phyloP scores from a whole-genome alignment of 306 rosid genomes.

The Vachellia pachyceras region DNA sequence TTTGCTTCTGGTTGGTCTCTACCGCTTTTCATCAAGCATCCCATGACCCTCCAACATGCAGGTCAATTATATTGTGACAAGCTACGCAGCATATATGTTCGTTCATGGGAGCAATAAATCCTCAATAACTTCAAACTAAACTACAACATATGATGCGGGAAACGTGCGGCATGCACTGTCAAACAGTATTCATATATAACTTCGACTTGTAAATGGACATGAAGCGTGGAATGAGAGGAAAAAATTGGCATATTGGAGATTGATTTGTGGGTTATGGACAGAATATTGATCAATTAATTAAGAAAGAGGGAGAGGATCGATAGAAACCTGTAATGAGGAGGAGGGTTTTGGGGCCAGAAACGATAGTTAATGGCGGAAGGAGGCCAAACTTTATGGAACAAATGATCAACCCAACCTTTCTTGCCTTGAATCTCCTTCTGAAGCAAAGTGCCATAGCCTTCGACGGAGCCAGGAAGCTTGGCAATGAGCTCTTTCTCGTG shows the following conservation, averaged over 20 bases:
- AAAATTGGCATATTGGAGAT: neutral
- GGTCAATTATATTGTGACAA: neutral
- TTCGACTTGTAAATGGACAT: neutral
- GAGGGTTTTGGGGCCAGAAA: constrained; percentile 75
- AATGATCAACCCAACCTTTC: constrained; percentile 84
- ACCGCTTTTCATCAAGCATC: neutral
- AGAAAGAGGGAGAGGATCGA: neutral
- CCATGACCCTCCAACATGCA: neutral
- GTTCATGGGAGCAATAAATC: neutral
- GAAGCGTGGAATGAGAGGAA: neutral
- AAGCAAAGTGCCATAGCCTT: constrained; percentile 73
- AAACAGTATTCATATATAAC: neutral
- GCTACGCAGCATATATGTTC: neutral
- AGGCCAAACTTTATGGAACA: constrained; percentile 75
- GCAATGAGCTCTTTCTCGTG: constrained; percentile 71
- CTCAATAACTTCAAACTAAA: neutral
- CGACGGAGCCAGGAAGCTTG: constrained; percentile 43
- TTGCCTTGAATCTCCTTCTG: constrained; percentile 66
- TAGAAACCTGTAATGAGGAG: constrained; percentile 71
- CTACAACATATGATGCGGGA: neutral
- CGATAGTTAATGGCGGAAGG: constrained; percentile 55
- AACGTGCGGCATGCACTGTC: neutral
- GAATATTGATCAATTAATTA: neutral
- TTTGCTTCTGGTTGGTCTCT: neutral
- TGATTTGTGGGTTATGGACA: neutral